A percentile compares a stretch with the other conserved stretches of the same genome.
phyloP scores from a whole-genome alignment of 2,329 filamentous ascomycete genomes.

The Fusarium euwallaceae region DNA sequence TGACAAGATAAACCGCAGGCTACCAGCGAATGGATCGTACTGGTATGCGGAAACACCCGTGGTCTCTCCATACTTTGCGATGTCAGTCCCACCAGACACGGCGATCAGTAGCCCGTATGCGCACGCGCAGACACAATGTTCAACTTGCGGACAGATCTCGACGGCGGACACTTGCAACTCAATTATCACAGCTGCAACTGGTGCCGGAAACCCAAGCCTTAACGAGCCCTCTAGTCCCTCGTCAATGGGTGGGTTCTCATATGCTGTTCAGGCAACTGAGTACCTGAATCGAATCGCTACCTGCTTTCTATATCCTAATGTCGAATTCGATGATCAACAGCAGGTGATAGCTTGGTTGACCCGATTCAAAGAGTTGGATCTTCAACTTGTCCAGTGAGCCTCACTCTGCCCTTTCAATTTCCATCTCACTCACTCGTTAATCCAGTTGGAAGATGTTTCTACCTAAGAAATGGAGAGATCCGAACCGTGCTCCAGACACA shows the following conservation, averaged over 20 bases:
- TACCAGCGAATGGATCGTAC: slow-evolving; percentile 1
- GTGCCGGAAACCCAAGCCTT: background rate
- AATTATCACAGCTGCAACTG: background rate
- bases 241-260: slow-evolving; percentile 4
- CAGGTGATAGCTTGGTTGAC: slow-evolving; percentile 4
- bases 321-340: background rate
- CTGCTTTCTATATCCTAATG: background rate
- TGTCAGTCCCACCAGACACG: background rate
- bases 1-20: background rate
- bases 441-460: slow-evolving; percentile 9
- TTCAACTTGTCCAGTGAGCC: slow-evolving; percentile 8
- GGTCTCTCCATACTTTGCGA: background rate
- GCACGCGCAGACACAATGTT: background rate
- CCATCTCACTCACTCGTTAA: background rate
- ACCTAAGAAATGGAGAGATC: slow-evolving; percentile 2
- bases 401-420: background rate
- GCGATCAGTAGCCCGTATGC: background rate
- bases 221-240: background rate
- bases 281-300: background rate
- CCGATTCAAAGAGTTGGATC: slow-evolving; percentile 5
- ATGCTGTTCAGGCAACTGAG: slow-evolving; percentile 6
- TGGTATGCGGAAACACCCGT: slow-evolving; percentile 10
- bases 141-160: background rate
- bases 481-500: slow-evolving; percentile 2
- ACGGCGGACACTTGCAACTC: background rate